Evolutionary conservation across 2,329 filamentous ascomycete genomes (phyloP).

Genomic region (Colletotrichum costaricense): DNA sequence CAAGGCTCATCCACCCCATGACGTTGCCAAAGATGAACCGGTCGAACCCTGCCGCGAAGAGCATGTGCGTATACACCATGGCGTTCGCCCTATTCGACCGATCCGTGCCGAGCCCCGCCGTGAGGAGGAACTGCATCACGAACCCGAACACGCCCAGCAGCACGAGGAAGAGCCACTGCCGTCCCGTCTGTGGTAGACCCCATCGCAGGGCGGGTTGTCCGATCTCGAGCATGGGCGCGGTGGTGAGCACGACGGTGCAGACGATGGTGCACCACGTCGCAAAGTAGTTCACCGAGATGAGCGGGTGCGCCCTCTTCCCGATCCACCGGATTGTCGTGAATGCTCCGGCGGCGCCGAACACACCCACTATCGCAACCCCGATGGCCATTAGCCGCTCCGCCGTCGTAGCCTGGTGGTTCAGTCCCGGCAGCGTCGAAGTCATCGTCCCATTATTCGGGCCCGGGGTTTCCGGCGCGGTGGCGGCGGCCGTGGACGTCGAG

Average conservation of each 20-base stretch:
- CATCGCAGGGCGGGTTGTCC: conserved; percentile 59
- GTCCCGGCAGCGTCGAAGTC: conserved; percentile 41
- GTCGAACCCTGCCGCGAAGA: conserved; percentile 66
- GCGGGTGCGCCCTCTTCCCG: conserved; percentile 80
- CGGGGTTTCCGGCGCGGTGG: conserved; percentile 31
- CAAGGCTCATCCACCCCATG: conserved; percentile 61
- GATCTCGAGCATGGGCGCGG: conserved; percentile 56
- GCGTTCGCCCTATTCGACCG: conserved; percentile 69
- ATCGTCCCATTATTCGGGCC: conserved; percentile 27
- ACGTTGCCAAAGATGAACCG: conserved; percentile 62
- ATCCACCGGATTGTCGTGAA: conserved; percentile 84
- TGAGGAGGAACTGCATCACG: conserved; percentile 87
- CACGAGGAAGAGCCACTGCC: conserved; percentile 75
- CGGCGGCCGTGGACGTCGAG: conserved; percentile 35
- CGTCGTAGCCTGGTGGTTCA: conserved; percentile 60
- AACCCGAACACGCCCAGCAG: conserved; percentile 82
- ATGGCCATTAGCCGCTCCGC: conserved; percentile 77
- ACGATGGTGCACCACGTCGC: conserved; percentile 77
- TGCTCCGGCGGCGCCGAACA: conserved; percentile 79
- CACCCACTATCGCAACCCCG: conserved; percentile 78
- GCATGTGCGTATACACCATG: conserved; percentile 69
- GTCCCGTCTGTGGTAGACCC: conserved; percentile 50
- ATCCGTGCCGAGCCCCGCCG: conserved; percentile 79
- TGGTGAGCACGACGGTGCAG: conserved; percentile 68
- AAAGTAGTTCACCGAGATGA: conserved; percentile 92